phyloP scores from a whole-genome alignment of 73 alveolate genomes.

The Paramecium primaurelia region DNA sequence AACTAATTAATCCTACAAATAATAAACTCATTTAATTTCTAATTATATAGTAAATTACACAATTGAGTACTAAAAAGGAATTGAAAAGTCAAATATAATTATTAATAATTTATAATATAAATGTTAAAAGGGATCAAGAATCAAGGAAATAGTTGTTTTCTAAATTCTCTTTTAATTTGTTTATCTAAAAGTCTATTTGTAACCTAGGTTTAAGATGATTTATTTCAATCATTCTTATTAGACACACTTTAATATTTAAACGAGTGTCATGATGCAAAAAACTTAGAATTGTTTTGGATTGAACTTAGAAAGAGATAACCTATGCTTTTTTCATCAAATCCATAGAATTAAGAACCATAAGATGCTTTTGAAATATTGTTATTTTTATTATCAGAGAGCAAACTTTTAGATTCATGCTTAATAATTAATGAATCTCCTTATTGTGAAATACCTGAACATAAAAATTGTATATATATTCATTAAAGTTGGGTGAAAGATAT shows the following conservation, averaged over 20 bases:
- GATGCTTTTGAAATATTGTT: background rate
- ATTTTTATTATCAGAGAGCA: background rate
- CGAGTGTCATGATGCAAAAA: background rate
- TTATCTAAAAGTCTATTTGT: background rate
- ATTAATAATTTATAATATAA: background rate
- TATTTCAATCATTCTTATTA: background rate
- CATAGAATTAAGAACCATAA: background rate
- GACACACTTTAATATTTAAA: background rate
- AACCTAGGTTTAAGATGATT: background rate
- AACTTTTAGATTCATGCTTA: background rate
- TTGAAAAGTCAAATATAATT: background rate
- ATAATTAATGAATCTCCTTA: background rate
- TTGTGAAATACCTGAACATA: background rate
- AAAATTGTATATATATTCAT: background rate
- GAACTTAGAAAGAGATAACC: background rate
- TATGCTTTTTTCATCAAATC: background rate
- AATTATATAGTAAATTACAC: background rate
- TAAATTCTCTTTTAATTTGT: background rate
- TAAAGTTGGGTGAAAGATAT: background rate
- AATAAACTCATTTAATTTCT: background rate
- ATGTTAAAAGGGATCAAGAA: background rate
- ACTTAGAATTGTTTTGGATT: background rate
- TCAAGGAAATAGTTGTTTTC: slow-evolving; percentile 15
- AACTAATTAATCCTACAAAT: too few species aligned
- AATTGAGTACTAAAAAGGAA: background rate